Conservation (phyloP, 805 yeast genomes). For the Ogataea salicorniae region DNA sequence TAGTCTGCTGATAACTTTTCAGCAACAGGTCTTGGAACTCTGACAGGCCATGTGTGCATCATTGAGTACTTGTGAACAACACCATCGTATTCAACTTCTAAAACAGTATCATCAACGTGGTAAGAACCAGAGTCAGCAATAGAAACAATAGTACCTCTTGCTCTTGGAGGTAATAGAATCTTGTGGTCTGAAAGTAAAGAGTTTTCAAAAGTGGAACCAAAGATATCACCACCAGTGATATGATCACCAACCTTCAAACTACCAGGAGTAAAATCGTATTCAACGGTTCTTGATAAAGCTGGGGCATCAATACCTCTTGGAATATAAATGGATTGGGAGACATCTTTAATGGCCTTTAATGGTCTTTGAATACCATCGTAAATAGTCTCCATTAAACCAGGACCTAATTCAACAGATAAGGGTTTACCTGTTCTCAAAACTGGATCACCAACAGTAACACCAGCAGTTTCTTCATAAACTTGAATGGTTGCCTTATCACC, state of each 20-base stretch:
- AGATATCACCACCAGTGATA: conserved; percentile 96
- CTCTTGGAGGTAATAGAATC: conserved; percentile 94
- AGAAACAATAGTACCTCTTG: conserved; percentile 92
- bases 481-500: conserved; percentile 97
- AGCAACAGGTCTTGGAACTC: conserved; percentile 98
- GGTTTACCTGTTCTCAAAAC: conserved; percentile 98
- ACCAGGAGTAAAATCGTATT: conserved; percentile 81
- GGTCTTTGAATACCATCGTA: conserved; percentile 99
- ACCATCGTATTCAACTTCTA: conserved; percentile 95
- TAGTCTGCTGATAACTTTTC: conserved; percentile 89
- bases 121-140: conserved; percentile 89
- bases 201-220: conserved; percentile 91
- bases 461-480: conserved; percentile 99
- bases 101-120: conserved; percentile 79
- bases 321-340: conserved; percentile 87
- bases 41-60: conserved; percentile 99
- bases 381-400: conserved; percentile 98
- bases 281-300: conserved; percentile 74
- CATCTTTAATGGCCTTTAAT: conserved; percentile 82
- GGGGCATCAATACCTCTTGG: conserved; percentile 99
- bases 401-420: conserved; percentile 97
- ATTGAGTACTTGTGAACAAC: conserved; percentile 72
- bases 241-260: conserved; percentile 91
- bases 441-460: conserved; percentile 99
- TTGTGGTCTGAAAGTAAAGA: conserved; percentile 89